These are phyloP conservation scores for Myriosclerotinia scirpicola DNA, from an alignment of 2,329 filamentous ascomycete genomes.

Conservation along the genomic window DNA sequence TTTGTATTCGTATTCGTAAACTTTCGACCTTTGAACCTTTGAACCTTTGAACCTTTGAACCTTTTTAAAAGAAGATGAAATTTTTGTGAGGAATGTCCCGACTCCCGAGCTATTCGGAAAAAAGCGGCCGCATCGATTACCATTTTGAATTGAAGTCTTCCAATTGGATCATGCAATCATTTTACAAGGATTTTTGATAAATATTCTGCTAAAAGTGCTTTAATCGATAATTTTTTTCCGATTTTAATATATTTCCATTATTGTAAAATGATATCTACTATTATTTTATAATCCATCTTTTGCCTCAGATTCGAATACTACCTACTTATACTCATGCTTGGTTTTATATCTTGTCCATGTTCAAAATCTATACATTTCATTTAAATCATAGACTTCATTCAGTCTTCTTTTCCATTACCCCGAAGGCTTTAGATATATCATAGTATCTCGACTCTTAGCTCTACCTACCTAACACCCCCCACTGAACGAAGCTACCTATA, in stretches of 20 bases:
- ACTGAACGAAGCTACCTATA: not conserved
- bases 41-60: not conserved
- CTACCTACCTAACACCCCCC: not conserved
- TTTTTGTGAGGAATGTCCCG: no score
- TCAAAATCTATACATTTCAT: not conserved
- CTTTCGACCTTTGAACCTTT: not conserved
- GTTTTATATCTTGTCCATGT: conserved; percentile 6
- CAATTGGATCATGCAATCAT: not conserved
- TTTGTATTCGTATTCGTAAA: not conserved
- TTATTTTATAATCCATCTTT: not conserved
- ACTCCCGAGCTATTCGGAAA: not conserved
- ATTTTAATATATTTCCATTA: conserved; percentile 3
- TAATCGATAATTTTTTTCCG: not conserved
- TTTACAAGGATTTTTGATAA: conserved; percentile 1
- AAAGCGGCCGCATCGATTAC: conserved; percentile 13
- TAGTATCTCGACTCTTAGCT: conserved; percentile 5
- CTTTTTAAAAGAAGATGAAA: no score
- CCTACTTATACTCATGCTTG: not conserved
- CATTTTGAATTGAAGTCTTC: conserved; percentile 10
- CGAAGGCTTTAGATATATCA: not conserved
- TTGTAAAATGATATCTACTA: not conserved
- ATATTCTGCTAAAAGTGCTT: conserved; percentile 11
- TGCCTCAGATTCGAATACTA: not conserved
- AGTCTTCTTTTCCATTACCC: not conserved
- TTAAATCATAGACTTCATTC: not conserved